These are phyloP conservation scores for Phaeosphaeriaceae sp. DNA, from an alignment of 2,329 filamentous ascomycete species.

Conservation along the genomic window DNA sequence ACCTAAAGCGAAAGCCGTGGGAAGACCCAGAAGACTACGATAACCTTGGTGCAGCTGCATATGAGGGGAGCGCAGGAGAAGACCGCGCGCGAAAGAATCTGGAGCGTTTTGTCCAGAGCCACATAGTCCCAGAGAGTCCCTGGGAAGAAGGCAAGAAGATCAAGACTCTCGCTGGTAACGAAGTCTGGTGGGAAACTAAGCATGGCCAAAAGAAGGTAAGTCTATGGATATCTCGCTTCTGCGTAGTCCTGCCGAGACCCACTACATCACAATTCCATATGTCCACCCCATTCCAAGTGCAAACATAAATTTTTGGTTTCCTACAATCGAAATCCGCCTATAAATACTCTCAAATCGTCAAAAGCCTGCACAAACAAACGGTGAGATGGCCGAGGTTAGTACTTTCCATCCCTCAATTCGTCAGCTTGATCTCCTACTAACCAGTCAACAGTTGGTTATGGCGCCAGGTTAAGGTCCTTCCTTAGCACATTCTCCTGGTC, in stretches of 20 bases:
- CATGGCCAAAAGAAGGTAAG: slow-evolving; percentile 71
- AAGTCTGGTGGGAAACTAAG: slow-evolving; percentile 82
- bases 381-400: slow-evolving; percentile 11
- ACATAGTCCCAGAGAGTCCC: slow-evolving; percentile 76
- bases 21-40: slow-evolving; percentile 76
- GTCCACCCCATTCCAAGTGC: not conserved
- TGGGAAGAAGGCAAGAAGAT: slow-evolving; percentile 74
- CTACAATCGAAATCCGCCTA: not conserved
- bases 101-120: slow-evolving; percentile 80
- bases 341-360: slow-evolving; percentile 2
- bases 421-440: not conserved
- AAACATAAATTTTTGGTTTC: slow-evolving; percentile 1
- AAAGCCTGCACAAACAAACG: not conserved
- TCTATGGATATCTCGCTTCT: slow-evolving; percentile 21
- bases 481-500: slow-evolving; percentile 42
- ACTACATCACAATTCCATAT: slow-evolving; percentile 5
- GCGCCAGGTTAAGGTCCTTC: slow-evolving; percentile 40
- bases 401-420: not conserved
- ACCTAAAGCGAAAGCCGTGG: slow-evolving; percentile 85
- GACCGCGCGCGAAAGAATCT: slow-evolving; percentile 80
- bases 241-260: slow-evolving; percentile 7
- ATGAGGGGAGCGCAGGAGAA: slow-evolving; percentile 75
- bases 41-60: slow-evolving; percentile 70
- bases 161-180: slow-evolving; percentile 70
- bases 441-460: slow-evolving; percentile 36